Evolutionary conservation across 441 rosid genomes (phyloP), one percentile per base, ranked within the genome.

Genomic region (Adansonia gregorii): DNA sequence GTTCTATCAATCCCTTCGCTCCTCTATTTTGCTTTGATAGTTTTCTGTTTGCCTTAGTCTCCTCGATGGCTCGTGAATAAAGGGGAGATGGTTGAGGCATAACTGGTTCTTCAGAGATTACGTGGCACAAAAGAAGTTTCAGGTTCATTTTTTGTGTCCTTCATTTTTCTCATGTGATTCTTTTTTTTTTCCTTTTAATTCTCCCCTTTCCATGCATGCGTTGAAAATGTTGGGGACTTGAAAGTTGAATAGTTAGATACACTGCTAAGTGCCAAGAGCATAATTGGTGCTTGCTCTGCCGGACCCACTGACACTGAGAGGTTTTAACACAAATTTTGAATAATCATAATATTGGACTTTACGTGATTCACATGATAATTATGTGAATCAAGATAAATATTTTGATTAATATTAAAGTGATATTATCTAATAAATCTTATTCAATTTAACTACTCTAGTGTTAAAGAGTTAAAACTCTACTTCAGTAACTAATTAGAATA

Each of bases 11-110:
- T 91, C 73, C 93, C 93, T 51, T 87, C 95, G 3, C 78, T 89
- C 2, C 45, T 91, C 10, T 91, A 87, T 45, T 75, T 91, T 80
- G 78, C 80, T 41, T 78, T 91, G 63, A 77, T 89, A 0, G 86
- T 89, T 75, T 88, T 91, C 74, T 91, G 82, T 80, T 78, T 91
- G 87, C 95, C 95, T 9, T 93, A 91, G 82, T 91, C 93, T 58
- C 95, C 95, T 79, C 88, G 95, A 78, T 91, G 95, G 95, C 84
- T 91, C 46, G 93, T 91, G 78, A 91, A 93, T 81, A 91, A 89
- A 86, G 93, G 95, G 66, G 88, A 68, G 80, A 88, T 89, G 95
- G 66, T 81, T 1, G 93, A 91, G 75, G 95, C 95, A 9, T 87
- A 88, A 76, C 22, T 12, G 24, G 95, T 91, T 83, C 93, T 91